These are phyloP conservation scores for Gracilaria gracilis DNA, from an alignment of 23 red algal genomes.

Conservation along the genomic window DNA sequence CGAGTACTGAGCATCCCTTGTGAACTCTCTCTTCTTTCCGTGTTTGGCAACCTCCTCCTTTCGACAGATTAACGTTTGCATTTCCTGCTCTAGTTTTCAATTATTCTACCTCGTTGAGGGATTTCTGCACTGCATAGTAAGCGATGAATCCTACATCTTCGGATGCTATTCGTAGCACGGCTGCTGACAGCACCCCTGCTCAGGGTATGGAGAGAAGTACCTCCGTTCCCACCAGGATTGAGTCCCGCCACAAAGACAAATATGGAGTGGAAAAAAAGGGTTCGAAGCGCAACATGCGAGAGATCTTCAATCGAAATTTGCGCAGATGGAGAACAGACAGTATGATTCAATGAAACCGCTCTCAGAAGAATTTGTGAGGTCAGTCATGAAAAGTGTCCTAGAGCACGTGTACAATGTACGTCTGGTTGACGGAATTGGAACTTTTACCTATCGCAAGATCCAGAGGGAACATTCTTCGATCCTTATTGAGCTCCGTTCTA, in stretches of 20 bases:
- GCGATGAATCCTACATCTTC: not conserved
- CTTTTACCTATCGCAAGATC: not conserved
- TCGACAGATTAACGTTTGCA: not conserved
- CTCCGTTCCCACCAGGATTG: not conserved
- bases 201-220: not conserved
- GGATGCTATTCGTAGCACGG: not conserved
- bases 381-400: not conserved
- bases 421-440: not conserved
- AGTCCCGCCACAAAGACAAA: not conserved
- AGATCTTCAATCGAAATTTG: slow-evolving; percentile 1
- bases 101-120: not conserved
- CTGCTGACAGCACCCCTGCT: not conserved
- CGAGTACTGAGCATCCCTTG: too few relatives aligned
- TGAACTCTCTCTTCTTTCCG: not conserved
- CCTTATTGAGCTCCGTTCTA: too few relatives aligned
- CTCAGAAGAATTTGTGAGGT: not conserved
- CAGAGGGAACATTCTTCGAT: too few relatives aligned
- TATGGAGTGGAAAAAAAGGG: not conserved
- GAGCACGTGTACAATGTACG: not conserved
- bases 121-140: not conserved
- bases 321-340: not conserved
- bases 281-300: not conserved
- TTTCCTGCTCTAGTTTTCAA: not conserved
- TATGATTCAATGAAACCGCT: not conserved
- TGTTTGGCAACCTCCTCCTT: not conserved